Evolutionary conservation across 768 basidiomycete species (phyloP), one percentile per base, ranked within the genome.

Genomic region (Russula virescens): DNA sequence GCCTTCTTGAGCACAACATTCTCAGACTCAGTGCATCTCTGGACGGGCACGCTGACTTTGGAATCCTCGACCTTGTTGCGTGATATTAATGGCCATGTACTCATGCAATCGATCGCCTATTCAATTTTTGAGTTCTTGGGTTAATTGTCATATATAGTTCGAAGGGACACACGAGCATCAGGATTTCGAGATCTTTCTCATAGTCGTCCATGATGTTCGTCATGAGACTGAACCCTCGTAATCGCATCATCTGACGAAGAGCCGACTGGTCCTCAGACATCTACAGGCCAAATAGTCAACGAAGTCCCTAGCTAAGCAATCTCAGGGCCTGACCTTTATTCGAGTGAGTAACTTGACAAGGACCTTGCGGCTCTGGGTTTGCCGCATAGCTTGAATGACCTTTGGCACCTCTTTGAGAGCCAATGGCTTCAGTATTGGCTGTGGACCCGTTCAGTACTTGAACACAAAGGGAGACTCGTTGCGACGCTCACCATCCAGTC

Each of bases 171-270:
- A 94, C 94, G 68, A 87, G 73, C 14, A 79, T 73, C n/a, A 86
- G 74, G 45, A 96, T 76, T 45, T 94, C 91, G 35, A 76, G 52
- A 69, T 98, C 92, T 19, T 80, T 77, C 13, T 70, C 70, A 66
- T 93, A 77, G 69, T 98, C 94, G 42, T 89, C 83, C 34, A 98
- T 75, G 43, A 98, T 80, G 69, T 89, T 91, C 49, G 84, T 87
- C 92, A 98, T 95, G 18, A 94, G 77, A 74, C 88, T 90, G 72
- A 95, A 91, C 2, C 95, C 95, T 71, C 97, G 92, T 70, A 98
- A 77, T 5, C 94, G 88, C 84, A 97, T 88, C 52, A 98, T 80
- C 71, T 93, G 86, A 34, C 91, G 80, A 26, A 94, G 77, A 14
- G 92, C 85, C 0, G 83, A 78, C 48, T 83, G 80, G 64, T 96